Evolutionary conservation across 345 rosid species (phyloP).

Genomic region (Kandelia obovata): DNA sequence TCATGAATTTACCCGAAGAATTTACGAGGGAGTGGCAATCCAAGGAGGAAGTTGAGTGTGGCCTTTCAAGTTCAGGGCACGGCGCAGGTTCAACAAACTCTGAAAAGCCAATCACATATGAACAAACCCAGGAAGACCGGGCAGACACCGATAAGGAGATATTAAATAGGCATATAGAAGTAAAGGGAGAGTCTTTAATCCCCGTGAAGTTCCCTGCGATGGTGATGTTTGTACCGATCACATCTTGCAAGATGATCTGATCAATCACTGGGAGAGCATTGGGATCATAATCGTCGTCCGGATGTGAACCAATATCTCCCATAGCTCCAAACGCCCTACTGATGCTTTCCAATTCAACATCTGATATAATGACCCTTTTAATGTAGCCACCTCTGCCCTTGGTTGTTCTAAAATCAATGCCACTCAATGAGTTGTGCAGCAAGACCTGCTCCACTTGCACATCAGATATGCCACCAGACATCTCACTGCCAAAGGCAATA

Average conservation of each 20-base stretch:
- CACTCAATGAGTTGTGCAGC: slow-evolving; percentile 47
- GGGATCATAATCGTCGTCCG: slow-evolving; percentile 68
- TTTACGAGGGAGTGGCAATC: slow-evolving; percentile 26
- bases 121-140: slow-evolving; percentile 57
- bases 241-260: slow-evolving; percentile 43
- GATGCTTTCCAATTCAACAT: slow-evolving; percentile 38
- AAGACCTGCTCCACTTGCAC: slow-evolving; percentile 48
- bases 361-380: slow-evolving; percentile 49
- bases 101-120: slow-evolving; percentile 67
- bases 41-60: slow-evolving; percentile 27
- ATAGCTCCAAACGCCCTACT: slow-evolving; percentile 47
- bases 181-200: slow-evolving; percentile 62
- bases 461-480: slow-evolving; percentile 90
- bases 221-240: slow-evolving; percentile 53
- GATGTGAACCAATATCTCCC: slow-evolving; percentile 65
- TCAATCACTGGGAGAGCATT: slow-evolving; percentile 60
- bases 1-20: slow-evolving; percentile 37
- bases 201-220: slow-evolving; percentile 75
- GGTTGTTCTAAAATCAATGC: slow-evolving; percentile 66
- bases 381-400: slow-evolving; percentile 88
- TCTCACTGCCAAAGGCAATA: slow-evolving; percentile 86
- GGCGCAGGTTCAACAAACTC: slow-evolving; percentile 65
- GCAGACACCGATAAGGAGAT: slow-evolving; percentile 44
- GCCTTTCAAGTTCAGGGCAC: slow-evolving; percentile 50
- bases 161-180: slow-evolving; percentile 57